Conservation (phyloP, 345 rosid genomes). For the Rhodomyrtus tomentosa region DNA sequence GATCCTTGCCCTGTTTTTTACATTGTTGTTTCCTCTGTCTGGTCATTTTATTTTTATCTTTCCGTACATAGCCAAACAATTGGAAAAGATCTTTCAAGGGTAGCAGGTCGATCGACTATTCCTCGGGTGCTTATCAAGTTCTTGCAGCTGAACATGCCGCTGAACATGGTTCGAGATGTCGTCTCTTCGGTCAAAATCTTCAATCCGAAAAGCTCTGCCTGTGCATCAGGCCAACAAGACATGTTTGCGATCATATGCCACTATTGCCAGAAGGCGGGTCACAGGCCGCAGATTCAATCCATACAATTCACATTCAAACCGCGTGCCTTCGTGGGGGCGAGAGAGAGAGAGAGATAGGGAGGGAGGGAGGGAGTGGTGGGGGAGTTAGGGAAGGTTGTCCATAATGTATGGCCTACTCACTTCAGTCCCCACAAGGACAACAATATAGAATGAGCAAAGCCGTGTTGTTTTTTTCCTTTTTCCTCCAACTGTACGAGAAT, state of each 20-base stretch:
- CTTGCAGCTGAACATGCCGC: no score
- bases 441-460: not conserved
- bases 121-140: no score
- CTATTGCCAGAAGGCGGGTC: no score
- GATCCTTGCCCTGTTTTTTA: no score
- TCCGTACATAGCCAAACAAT: not conserved
- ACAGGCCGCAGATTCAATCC: not conserved
- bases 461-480: no score
- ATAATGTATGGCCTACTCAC: not conserved
- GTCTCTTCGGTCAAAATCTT: not conserved
- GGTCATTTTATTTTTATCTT: not conserved
- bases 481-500: not conserved
- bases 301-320: not conserved
- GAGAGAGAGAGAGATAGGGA: not conserved
- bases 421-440: not conserved
- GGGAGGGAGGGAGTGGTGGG: not conserved
- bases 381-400: not conserved
- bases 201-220: not conserved
- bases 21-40: no score
- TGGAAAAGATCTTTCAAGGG: not conserved
- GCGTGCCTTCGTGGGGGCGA: not conserved
- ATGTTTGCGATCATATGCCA: no score
- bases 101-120: rapidly evolving
- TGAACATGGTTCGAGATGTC: not conserved
- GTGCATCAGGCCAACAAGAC: no score